Evolutionary conservation across 345 rosid genomes (phyloP), one percentile per base, ranked within the genome.

Genomic region (Durio zibethinus): DNA sequence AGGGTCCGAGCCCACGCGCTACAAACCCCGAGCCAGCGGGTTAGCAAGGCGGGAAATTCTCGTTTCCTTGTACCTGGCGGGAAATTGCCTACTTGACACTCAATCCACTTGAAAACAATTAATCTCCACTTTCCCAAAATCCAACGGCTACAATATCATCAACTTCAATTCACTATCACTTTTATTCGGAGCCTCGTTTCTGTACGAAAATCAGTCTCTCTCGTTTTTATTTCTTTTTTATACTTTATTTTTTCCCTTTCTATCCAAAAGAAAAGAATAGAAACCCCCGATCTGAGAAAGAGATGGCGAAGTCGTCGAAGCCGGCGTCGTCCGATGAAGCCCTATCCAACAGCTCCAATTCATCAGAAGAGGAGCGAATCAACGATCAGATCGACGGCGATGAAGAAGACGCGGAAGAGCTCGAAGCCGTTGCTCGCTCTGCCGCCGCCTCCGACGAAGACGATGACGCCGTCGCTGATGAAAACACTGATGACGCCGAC

Each of bases 391-490:
- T 85, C 82, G 83, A 85, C 83, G 89, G 59, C 4, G 91, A 83
- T 10, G 97, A 90, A 75, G 98, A 89, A 50, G 99, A 93, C 38
- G 98, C 92, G 69, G 97, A 95, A 81, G 99, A 95, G 87, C 89
- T 95, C 20, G 94, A 95, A 80, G 99, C 97, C 69, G 98, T 95
- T 23, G 97, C 91, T 82, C 97, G 97, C 76, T 83, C 94, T 21
- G 97, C 89, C 38, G 97, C 88, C 10, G 92, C 80, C 59, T 91
- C 97, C 48, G 97, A 89, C 35, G 93, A 88, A 0, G 93, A 92
- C 10, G 90, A 89, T 10, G 90, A 85, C 31, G 83, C 74, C 11
- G 83, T 74, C n/a, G 67, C 76, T 7, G 85, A 78, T 8, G 88
- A 38, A 0, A 82, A 74, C 8, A 80, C 25, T 10, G 90, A 78